Conservation (phyloP, 805 yeast species). For the Kodamaea leandrae region DNA sequence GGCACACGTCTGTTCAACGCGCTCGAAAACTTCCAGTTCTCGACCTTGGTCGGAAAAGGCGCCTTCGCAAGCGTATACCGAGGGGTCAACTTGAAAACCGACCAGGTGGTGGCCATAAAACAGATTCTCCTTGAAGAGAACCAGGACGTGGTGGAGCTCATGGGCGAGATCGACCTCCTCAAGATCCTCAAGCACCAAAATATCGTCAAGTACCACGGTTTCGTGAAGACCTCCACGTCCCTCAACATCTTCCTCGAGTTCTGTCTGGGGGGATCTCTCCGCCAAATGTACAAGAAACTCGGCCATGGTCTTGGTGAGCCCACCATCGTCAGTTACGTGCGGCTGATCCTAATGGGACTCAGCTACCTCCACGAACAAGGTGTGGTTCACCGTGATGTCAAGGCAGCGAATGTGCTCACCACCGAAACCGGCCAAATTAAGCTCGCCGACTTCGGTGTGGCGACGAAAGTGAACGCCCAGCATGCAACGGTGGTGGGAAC, state of each 20-base stretch:
- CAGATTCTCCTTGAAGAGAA: conserved; percentile 61
- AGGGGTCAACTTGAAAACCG: conserved; percentile 65
- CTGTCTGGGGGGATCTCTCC: conserved; percentile 61
- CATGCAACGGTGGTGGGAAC: conserved; percentile 68
- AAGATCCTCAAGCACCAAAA: conserved; percentile 64
- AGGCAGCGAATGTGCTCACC: conserved; percentile 85
- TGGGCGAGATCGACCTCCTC: conserved; percentile 68
- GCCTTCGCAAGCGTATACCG: conserved; percentile 87
- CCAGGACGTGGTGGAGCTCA: conserved; percentile 43
- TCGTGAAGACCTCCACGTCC: conserved; percentile 50
- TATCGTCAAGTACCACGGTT: conserved; percentile 68
- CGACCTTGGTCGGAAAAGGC: conserved; percentile 78
- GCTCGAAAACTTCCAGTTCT: conserved; percentile 49
- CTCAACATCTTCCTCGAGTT: conserved; percentile 64
- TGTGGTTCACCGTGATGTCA: conserved; percentile 82
- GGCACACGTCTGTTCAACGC: conserved; percentile 40
- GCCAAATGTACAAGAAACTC: conserved; percentile 46
- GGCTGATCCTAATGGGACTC: conserved; percentile 59
- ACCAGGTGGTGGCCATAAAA: conserved; percentile 74
- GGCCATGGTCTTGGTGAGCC: conserved; percentile 56
- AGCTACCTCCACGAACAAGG: conserved; percentile 66
- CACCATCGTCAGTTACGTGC: conserved; percentile 48
- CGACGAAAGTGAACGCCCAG: conserved; percentile 52
- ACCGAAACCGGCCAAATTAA: conserved; percentile 68
- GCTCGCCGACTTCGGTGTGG: conserved; percentile 94